These are phyloP conservation scores for Ceratobasidium sp. DNA, from an alignment of 1,284 basidiomycete genomes.

Conservation along the genomic window DNA sequence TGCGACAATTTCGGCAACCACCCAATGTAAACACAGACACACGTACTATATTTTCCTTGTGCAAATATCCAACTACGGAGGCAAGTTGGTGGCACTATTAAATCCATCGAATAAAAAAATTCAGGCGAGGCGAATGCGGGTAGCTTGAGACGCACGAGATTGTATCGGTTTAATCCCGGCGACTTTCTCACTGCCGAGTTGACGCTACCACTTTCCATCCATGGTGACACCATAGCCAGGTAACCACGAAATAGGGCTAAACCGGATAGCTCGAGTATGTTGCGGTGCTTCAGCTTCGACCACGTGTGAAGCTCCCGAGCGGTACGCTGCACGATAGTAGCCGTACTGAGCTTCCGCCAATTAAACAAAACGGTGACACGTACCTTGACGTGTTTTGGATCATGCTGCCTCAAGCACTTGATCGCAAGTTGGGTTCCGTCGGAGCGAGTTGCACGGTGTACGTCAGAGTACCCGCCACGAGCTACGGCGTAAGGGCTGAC, in stretches of 20 bases:
- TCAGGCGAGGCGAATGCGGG: too few species aligned
- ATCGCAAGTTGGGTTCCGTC: background rate
- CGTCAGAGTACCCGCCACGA: background rate
- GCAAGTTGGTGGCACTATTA: background rate
- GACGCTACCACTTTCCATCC: slow-evolving; percentile 5
- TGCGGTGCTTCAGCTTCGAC: background rate
- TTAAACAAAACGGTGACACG: background rate
- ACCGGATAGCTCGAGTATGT: background rate
- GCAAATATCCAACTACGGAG: background rate
- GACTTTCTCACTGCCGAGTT: background rate
- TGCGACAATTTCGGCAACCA: background rate
- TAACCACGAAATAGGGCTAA: background rate
- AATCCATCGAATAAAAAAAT: too few species aligned
- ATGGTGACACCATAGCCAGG: slow-evolving; percentile 15
- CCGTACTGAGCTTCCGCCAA: background rate
- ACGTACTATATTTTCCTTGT: background rate
- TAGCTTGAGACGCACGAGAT: background rate
- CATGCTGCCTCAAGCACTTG: background rate
- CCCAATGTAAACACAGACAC: too few species aligned
- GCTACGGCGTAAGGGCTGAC: background rate
- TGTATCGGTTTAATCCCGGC: background rate
- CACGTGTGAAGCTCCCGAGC: slow-evolving; percentile 3
- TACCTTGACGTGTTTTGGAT: background rate
- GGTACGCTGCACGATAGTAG: background rate
- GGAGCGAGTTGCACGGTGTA: background rate